Percentiles rank a stretch among this genome's conserved stretches.
Evolutionary conservation across 306 rosid genomes (phyloP).

Genomic region (Castanopsis chinensis): DNA sequence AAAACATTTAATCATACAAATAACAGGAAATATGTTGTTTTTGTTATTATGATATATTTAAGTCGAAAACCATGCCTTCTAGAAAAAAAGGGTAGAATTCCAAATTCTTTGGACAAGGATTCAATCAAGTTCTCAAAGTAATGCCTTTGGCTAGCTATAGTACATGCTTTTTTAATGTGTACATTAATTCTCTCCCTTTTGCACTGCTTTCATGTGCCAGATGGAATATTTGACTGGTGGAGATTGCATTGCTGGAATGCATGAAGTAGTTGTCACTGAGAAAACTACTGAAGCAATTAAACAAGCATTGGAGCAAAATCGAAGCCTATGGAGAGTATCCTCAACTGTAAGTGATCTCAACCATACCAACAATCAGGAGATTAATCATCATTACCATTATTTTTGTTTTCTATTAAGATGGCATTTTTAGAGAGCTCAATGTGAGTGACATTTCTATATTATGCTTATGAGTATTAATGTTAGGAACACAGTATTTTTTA

Average conservation of each 20-base stretch:
- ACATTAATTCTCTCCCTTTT: not conserved
- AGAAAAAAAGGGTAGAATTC: no score
- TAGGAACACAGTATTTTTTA: no score
- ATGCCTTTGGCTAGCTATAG: not conserved
- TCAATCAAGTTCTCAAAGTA: no score
- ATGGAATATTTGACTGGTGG: conserved; percentile 96
- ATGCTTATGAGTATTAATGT: conserved; percentile 17
- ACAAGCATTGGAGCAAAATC: conserved; percentile 60
- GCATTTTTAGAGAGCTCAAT: not conserved
- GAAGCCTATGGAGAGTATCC: conserved; percentile 90
- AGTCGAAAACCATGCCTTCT: not conserved
- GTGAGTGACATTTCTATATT: conserved; percentile 7
- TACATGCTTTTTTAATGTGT: no score
- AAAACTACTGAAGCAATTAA: conserved; percentile 68
- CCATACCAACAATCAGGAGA: not conserved
- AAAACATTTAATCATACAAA: not conserved
- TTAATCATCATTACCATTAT: not conserved
- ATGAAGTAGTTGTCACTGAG: conserved; percentile 77
- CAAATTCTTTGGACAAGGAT: no score
- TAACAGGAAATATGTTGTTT: not conserved
- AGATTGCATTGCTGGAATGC: conserved; percentile 97
- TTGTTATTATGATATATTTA: not conserved
- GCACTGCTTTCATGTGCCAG: conserved; percentile 40
- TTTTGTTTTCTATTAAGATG: not conserved
- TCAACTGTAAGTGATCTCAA: conserved; percentile 69